These are phyloP conservation scores for Entrophospora sp. DNA, from an alignment of 192 early-diverging fungal species.

Conservation along the genomic window DNA sequence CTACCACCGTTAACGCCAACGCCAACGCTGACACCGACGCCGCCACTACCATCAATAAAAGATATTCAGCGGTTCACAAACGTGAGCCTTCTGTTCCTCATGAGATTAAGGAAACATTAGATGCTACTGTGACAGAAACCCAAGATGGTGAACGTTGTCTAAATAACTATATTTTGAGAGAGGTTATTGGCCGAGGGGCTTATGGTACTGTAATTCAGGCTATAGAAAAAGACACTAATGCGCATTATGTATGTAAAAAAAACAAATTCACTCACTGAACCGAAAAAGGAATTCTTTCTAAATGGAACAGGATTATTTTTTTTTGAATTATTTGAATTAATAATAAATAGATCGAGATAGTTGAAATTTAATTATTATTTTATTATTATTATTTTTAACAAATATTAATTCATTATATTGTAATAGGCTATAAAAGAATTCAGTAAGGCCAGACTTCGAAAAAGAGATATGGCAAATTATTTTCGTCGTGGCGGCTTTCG, in stretches of 20 bases:
- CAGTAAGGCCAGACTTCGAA: constrained; percentile 74
- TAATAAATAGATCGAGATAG: not conserved
- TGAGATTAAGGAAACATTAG: constrained; percentile 9
- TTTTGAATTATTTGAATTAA: not conserved
- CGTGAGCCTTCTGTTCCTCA: constrained; percentile 1
- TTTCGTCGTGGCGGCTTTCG: constrained; percentile 47
- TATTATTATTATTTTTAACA: not conserved
- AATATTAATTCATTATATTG: not conserved
- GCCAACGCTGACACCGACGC: no score
- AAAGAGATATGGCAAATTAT: constrained; percentile 51
- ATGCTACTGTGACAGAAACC: constrained; percentile 62
- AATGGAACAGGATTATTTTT: no score
- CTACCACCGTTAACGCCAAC: no score
- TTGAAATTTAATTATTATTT: not conserved
- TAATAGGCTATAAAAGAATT: constrained; percentile 91
- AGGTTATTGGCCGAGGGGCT: constrained; percentile 75
- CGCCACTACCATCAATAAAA: no score
- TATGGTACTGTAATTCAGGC: constrained; percentile 85
- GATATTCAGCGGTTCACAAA: no score
- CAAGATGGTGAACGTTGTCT: constrained; percentile 63
- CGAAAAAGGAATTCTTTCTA: no score
- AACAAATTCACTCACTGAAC: not conserved
- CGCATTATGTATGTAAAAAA: constrained; percentile 46
- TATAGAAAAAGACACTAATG: constrained; percentile 41
- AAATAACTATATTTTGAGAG: constrained; percentile 74